A percentile compares a stretch with the other conserved stretches of the same genome.
Conservation (phyloP, 1,139 yeast genomes). For the Hyphopichia buzzinii region DNA sequence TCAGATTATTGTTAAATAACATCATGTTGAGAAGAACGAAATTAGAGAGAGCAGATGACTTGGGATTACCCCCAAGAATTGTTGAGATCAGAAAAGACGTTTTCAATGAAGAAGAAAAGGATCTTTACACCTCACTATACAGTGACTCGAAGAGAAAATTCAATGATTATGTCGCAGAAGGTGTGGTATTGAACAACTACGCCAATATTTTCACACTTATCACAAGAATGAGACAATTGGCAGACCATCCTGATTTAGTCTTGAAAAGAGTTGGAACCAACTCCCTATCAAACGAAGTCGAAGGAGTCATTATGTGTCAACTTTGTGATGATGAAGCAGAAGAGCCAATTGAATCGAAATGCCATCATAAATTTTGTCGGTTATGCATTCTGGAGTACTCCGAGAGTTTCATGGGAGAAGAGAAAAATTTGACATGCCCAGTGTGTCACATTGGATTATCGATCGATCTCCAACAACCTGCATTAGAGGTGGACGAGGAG, state of each 20-base stretch:
- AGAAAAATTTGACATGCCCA: constrained; percentile 73
- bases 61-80: constrained; percentile 92
- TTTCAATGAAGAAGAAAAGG: constrained; percentile 93
- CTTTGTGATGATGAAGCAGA: constrained; percentile 97
- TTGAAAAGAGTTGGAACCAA: constrained; percentile 61
- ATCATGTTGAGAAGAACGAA: constrained; percentile 93
- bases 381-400: constrained; percentile 87
- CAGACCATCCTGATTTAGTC: constrained; percentile 97
- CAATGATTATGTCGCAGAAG: constrained; percentile 87
- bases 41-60: constrained; percentile 92
- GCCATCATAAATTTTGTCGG: constrained; percentile 91
- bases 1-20: constrained; percentile 69
- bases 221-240: constrained; percentile 95
- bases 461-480: constrained; percentile 85
- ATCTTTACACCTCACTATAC: constrained; percentile 81
- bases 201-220: constrained; percentile 95
- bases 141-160: constrained; percentile 84
- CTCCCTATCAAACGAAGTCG: constrained; percentile 31
- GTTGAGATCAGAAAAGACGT: constrained; percentile 83
- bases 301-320: constrained; percentile 80
- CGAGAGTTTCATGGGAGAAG: constrained; percentile 72
- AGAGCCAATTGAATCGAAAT: constrained; percentile 90
- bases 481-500: constrained; percentile 70
- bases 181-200: constrained; percentile 91
- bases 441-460: constrained; percentile 92